These are phyloP conservation scores for Calonectria fujianensis DNA, from an alignment of 2,329 filamentous ascomycete species.

Conservation along the genomic window DNA sequence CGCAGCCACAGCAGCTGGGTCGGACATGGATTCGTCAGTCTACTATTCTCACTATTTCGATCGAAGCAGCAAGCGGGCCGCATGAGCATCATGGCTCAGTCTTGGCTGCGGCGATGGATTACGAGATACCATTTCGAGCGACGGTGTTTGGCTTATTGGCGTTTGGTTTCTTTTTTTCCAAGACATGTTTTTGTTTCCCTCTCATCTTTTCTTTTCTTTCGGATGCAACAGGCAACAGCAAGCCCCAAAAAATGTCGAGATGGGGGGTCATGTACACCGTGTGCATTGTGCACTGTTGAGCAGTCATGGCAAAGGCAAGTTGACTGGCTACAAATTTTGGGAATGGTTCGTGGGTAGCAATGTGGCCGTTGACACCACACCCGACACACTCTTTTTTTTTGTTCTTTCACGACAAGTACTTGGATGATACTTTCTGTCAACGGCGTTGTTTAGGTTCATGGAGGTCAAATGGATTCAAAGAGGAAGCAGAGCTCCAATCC, in stretches of 20 bases:
- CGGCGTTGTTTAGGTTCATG: slow-evolving; percentile 23
- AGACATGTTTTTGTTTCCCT: not conserved
- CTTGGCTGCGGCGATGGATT: not conserved
- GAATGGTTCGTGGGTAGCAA: slow-evolving; percentile 13
- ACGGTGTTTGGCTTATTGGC: slow-evolving; percentile 27
- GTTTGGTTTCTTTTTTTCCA: not conserved
- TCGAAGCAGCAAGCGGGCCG: slow-evolving; percentile 35
- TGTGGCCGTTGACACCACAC: slow-evolving; percentile 8
- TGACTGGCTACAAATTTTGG: slow-evolving; percentile 21
- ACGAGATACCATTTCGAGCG: slow-evolving; percentile 9
- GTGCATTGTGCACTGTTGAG: slow-evolving; percentile 33
- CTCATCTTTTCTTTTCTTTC: slow-evolving; percentile 7
- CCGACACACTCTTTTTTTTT: not conserved
- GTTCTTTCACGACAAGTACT: slow-evolving; percentile 8
- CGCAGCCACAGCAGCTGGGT: slow-evolving; percentile 39
- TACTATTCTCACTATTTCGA: slow-evolving; percentile 39
- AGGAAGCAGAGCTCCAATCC: slow-evolving; percentile 9
- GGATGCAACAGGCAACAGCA: slow-evolving; percentile 33
- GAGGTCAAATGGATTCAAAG: slow-evolving; percentile 24
- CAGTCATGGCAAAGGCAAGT: not conserved
- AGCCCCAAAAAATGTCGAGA: slow-evolving; percentile 16
- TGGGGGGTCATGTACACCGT: slow-evolving; percentile 35
- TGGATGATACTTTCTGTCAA: slow-evolving; percentile 24
- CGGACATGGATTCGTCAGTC: slow-evolving; percentile 48
- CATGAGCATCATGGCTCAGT: not conserved